Evolutionary conservation across 129 eudicot genomes (phyloP), one percentile per base, ranked within the genome.

Genomic region (Smallanthus sonchifolius): DNA sequence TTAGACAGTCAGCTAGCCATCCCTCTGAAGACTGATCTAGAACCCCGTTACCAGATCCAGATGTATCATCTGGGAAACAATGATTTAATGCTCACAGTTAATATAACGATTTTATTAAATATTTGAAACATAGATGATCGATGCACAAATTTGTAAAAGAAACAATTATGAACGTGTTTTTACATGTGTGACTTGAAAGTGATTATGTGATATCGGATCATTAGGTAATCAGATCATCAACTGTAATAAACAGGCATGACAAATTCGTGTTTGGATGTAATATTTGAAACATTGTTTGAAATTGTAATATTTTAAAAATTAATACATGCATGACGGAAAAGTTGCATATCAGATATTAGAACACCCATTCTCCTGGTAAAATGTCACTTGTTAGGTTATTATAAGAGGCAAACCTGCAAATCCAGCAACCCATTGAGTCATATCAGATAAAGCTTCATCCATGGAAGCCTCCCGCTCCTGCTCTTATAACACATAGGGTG

Each of bases 1-100:
- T 54, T 11, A 93, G 78, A 87, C 98, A 93, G 62, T 90, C 86
- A 16, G 89, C 86, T 57, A 90, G 82, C 98, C 98, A 93, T 3
- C 82, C 87, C 35, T 88, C 98, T 48, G 96, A 79, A 69, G 92
- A 83, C 56, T 84, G 85, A 48, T 84, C 92, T 63, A 86, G 80
- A 37, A 75, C 80, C 59, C 77, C 95, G 8, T 83, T 61, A 76
- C 83, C 79, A 49, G 91, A 80, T 75, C 85, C 81, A 56, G 91
- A 81, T 13, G 79, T 66, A 68, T 77, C 87, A 39, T 84, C 96
- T 85, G 87, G 30, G 42, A 76, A 67, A 43, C 6, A 65, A 39
- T 57, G 17, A 38, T 77, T 45, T 17, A 67, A 15, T 65, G 59
- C 37, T 45, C 43, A 38, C 10, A 42, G 9, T 28, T 3, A 2